A percentile compares a stretch with the other conserved stretches of the same genome.
phyloP scores from a whole-genome alignment of 2,329 filamentous ascomycete species.

The Trichoderma koningiopsis region DNA sequence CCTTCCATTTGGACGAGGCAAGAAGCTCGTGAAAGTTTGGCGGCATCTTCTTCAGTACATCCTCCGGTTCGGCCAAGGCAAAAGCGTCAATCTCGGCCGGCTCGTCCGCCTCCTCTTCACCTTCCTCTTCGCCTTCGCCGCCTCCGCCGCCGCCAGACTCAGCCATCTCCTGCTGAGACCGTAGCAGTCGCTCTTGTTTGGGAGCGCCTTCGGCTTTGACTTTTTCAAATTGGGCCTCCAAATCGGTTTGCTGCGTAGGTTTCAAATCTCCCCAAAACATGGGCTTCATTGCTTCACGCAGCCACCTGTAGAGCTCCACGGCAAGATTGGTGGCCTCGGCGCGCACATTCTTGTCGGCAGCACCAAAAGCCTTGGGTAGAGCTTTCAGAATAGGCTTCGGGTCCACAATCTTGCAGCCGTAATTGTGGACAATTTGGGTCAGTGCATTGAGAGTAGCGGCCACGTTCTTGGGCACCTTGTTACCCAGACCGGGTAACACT shows the following conservation, averaged over 20 bases:
- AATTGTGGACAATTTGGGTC: constrained; percentile 86
- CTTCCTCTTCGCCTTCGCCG: constrained; percentile 61
- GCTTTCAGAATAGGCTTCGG: constrained; percentile 88
- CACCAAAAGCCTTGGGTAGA: constrained; percentile 87
- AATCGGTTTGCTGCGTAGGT: constrained; percentile 88
- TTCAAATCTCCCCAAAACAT: constrained; percentile 97
- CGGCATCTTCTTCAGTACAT: constrained; percentile 80
- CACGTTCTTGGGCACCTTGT: constrained; percentile 91
- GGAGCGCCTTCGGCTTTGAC: constrained; percentile 84
- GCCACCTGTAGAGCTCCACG: constrained; percentile 94
- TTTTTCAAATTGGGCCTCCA: constrained; percentile 92
- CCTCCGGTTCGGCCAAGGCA: constrained; percentile 82
- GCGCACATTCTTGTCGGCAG: constrained; percentile 97
- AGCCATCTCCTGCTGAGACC: constrained; percentile 84
- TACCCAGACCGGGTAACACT: constrained; percentile 75
- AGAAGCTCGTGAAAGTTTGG: constrained; percentile 81
- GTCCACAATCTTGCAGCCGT: constrained; percentile 91
- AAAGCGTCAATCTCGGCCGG: constrained; percentile 74
- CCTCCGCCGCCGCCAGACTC: constrained; percentile 69
- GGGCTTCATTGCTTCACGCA: constrained; percentile 96
- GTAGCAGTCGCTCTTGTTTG: constrained; percentile 86
- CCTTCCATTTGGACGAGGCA: constrained; percentile 95
- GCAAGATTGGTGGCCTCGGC: constrained; percentile 89
- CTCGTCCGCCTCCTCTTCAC: constrained; percentile 53
- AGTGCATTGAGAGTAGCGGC: constrained; percentile 71